Conservation (phyloP, 768 basidiomycete genomes). For the Calvatia gigantea region DNA sequence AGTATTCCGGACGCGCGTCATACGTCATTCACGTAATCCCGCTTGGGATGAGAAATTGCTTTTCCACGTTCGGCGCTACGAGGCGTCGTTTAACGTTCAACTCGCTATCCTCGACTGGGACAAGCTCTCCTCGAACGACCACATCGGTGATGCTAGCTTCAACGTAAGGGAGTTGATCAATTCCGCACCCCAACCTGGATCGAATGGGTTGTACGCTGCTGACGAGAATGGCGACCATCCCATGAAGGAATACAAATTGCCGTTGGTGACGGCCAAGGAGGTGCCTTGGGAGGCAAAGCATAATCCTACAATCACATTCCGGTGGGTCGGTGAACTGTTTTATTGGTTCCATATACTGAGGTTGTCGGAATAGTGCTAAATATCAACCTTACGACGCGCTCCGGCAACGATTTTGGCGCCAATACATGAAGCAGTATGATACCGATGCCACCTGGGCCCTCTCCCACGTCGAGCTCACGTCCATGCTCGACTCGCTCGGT, state of each 20-base stretch:
- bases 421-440: conserved; percentile 88
- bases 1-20: conserved; percentile 89
- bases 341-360: neutral
- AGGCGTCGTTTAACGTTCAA: conserved; percentile 72
- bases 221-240: conserved; percentile 51
- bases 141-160: conserved; percentile 76
- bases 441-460: conserved; percentile 73
- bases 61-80: conserved; percentile 91
- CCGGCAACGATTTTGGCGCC: conserved; percentile 87
- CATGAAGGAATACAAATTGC: conserved; percentile 73
- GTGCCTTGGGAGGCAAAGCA: conserved; percentile 71
- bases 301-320: conserved; percentile 64
- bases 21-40: conserved; percentile 80
- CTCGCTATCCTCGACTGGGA: conserved; percentile 95
- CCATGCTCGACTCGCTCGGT: conserved; percentile 95
- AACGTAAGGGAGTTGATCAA: conserved; percentile 69
- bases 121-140: conserved; percentile 85
- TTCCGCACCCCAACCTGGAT: conserved; percentile 61
- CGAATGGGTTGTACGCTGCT: conserved; percentile 56
- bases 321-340: conserved; percentile 33
- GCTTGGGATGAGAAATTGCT: conserved; percentile 93
- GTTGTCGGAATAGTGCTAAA: conserved; percentile 57
- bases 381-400: conserved; percentile 94
- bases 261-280: conserved; percentile 58
- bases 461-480: conserved; percentile 84